A percentile compares a stretch with the other conserved stretches of the same genome.
phyloP scores from a whole-genome alignment of 2,329 filamentous ascomycete genomes.

The Chrysoporthe austroafricana region DNA sequence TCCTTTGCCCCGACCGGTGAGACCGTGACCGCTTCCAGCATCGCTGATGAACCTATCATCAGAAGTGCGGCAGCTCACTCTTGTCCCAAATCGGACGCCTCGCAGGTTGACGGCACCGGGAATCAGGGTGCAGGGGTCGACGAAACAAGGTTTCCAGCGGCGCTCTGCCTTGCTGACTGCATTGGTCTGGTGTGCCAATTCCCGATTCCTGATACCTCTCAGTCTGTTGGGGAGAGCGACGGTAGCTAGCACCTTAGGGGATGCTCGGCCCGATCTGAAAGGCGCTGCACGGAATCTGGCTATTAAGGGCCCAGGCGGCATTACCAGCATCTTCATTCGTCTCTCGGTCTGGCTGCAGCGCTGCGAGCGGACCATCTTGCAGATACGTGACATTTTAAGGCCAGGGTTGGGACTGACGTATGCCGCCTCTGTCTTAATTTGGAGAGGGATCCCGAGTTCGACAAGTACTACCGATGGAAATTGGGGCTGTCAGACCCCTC shows the following conservation, averaged over 20 bases:
- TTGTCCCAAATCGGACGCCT: slow-evolving; percentile 17
- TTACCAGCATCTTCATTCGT: slow-evolving; percentile 11
- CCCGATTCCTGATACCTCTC: not conserved
- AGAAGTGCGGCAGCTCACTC: slow-evolving; percentile 8
- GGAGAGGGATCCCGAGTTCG: not conserved
- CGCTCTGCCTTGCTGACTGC: not conserved
- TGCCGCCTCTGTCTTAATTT: not conserved
- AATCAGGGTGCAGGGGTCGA: slow-evolving; percentile 15
- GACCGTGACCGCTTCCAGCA: slow-evolving; percentile 16
- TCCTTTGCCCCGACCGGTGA: slow-evolving; percentile 17
- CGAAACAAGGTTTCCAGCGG: slow-evolving; percentile 13
- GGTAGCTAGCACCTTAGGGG: not conserved
- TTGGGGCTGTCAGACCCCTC: not conserved
- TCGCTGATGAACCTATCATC: slow-evolving; percentile 12
- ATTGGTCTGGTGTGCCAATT: not conserved
- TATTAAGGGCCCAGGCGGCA: slow-evolving; percentile 12
- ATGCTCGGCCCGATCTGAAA: slow-evolving; percentile 18
- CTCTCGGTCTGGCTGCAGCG: slow-evolving; percentile 8
- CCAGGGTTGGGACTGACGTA: not conserved
- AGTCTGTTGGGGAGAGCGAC: too few species aligned
- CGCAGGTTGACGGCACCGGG: slow-evolving; percentile 11
- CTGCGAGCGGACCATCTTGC: slow-evolving; percentile 5
- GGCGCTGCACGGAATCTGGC: slow-evolving; percentile 12
- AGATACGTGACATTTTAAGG: slow-evolving; percentile 10
- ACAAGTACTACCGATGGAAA: not conserved